phyloP scores from a whole-genome alignment of 805 yeast genomes.

The Torulaspora quercuum region DNA sequence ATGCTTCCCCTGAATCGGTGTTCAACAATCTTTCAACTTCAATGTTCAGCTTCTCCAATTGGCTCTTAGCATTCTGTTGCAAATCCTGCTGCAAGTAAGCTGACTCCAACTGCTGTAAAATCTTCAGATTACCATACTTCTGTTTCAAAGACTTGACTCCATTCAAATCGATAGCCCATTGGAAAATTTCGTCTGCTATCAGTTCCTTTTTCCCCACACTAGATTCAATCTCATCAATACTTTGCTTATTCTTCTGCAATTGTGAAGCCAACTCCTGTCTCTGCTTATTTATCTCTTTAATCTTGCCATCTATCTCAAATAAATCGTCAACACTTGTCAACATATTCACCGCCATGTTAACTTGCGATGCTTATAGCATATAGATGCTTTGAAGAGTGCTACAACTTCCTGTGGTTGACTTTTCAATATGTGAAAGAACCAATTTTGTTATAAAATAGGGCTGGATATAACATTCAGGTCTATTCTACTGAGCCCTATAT shows the following conservation, averaged over 20 bases:
- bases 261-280: slow-evolving; percentile 24
- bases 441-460: too few relatives aligned
- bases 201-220: slow-evolving; percentile 17
- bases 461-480: too few relatives aligned
- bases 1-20: slow-evolving; percentile 4
- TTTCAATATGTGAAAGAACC: too few relatives aligned
- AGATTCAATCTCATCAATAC: slow-evolving; percentile 14
- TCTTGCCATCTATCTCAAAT: slow-evolving; percentile 25
- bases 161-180: slow-evolving; percentile 14
- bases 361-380: too few relatives aligned
- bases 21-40: slow-evolving; percentile 4
- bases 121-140: slow-evolving; percentile 28
- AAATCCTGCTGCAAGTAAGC: slow-evolving; percentile 12
- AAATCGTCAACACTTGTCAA: slow-evolving; percentile 24
- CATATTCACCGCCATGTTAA: too few relatives aligned
- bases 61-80: slow-evolving; percentile 8
- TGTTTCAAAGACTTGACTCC: slow-evolving; percentile 17
- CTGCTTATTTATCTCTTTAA: slow-evolving; percentile 25
- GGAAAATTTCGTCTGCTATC: slow-evolving; percentile 24
- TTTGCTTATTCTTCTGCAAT: slow-evolving; percentile 16
- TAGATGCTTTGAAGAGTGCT: too few relatives aligned
- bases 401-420: too few relatives aligned
- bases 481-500: too few relatives aligned
- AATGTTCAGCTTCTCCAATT: slow-evolving; percentile 10
- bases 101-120: slow-evolving; percentile 19